These are phyloP conservation scores for Striga hermonthica DNA, from an alignment of 305 asterid species.

Conservation along the genomic window DNA sequence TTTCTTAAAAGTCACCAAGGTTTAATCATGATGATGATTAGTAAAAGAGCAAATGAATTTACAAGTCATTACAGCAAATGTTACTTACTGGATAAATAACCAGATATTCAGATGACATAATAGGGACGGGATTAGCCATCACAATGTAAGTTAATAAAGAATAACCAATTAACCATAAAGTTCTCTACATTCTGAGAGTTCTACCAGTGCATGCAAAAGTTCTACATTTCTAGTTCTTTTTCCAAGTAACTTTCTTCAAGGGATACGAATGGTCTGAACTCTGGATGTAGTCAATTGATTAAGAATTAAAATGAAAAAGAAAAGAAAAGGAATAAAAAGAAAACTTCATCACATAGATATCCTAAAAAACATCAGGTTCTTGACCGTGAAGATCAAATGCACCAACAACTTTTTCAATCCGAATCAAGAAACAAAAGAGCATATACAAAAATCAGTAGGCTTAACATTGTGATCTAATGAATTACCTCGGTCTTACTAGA, in stretches of 20 bases:
- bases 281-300: neutral
- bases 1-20: constrained; percentile 14
- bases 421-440: neutral
- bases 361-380: neutral
- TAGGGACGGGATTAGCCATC: neutral
- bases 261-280: neutral
- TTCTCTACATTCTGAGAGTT: neutral
- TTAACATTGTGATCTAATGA: constrained; percentile 27
- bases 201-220: constrained; percentile 10
- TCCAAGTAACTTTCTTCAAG: constrained; percentile 1
- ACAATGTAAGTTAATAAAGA: neutral
- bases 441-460: constrained; percentile 17
- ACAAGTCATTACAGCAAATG: neutral
- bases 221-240: neutral
- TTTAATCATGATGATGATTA: neutral
- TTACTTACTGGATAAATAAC: neutral
- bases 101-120: neutral
- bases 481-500: constrained; percentile 85
- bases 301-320: neutral
- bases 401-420: constrained; percentile 12
- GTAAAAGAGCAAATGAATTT: neutral
- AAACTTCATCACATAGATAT: neutral
- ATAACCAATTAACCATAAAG: neutral
- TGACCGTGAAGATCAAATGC: constrained; percentile 14
- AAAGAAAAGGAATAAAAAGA: neutral